Percentiles rank a stretch among this genome's conserved stretches.
phyloP scores from a whole-genome alignment of 192 early-diverging fungal genomes.

The Coemansia sp. region DNA sequence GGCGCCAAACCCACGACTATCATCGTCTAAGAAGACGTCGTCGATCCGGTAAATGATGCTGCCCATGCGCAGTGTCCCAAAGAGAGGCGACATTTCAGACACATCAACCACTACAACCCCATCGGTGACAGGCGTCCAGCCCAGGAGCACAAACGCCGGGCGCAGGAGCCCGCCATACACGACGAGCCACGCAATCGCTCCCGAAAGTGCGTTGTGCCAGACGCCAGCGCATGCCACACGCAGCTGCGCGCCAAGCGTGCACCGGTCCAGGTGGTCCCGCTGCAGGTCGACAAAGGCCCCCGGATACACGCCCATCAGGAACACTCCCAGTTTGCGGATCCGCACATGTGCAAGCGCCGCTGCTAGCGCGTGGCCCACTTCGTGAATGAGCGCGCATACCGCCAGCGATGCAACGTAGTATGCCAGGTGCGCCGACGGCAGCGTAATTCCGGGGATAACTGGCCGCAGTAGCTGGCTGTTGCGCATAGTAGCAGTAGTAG shows the following conservation, averaged over 20 bases:
- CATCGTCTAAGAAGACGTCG: conserved; percentile 19
- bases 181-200: conserved; percentile 20
- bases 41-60: conserved; percentile 32
- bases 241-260: conserved; percentile 11
- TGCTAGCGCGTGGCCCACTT: conserved; percentile 43
- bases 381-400: conserved; percentile 28
- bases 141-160: conserved; percentile 9
- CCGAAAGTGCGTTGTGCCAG: conserved; percentile 47
- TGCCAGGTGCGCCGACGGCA: conserved; percentile 36
- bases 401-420: conserved; percentile 32
- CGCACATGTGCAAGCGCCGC: conserved; percentile 9
- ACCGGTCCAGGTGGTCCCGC: conserved; percentile 20
- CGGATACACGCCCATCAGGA: conserved; percentile 38
- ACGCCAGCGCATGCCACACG: conserved; percentile 43
- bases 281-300: conserved; percentile 47
- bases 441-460: conserved; percentile 42
- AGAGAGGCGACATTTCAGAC: conserved; percentile 24
- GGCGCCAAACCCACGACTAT: not conserved
- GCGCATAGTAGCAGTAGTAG: not conserved
- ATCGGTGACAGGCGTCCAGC: conserved; percentile 11
- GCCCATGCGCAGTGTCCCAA: conserved; percentile 20
- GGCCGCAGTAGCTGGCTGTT: conserved; percentile 17
- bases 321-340: conserved; percentile 25
- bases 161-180: conserved; percentile 28
- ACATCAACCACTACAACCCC: conserved; percentile 36